These are phyloP conservation scores for Collybia nuda DNA, from an alignment of 768 basidiomycete species.

Conservation along the genomic window DNA sequence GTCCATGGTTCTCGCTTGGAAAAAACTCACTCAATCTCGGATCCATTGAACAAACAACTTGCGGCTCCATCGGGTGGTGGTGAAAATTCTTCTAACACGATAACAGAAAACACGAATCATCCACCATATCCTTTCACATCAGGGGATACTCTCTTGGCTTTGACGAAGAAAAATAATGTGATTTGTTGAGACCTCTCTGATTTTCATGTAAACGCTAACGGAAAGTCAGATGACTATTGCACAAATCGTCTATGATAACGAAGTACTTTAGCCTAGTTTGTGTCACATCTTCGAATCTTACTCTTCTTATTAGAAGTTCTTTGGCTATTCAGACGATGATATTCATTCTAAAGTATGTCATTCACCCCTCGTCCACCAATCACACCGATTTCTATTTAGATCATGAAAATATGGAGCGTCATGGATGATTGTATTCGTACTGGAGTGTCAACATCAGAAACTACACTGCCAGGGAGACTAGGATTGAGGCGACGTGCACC, in stretches of 20 bases:
- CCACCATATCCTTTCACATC: conserved; percentile 86
- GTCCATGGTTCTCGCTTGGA: conserved; percentile 82
- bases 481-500: conserved; percentile 81
- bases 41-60: conserved; percentile 23
- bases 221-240: conserved; percentile 80
- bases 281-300: background rate
- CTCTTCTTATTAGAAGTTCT: conserved; percentile 41
- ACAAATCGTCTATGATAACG: conserved; percentile 92
- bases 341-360: conserved; percentile 65
- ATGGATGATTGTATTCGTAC: conserved; percentile 92
- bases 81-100: background rate
- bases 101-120: conserved; percentile 34
- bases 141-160: conserved; percentile 68
- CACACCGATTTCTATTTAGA: conserved; percentile 28
- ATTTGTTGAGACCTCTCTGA: conserved; percentile 25
- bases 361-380: conserved; percentile 4
- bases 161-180: conserved; percentile 82
- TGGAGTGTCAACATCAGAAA: conserved; percentile 80
- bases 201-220: background rate
- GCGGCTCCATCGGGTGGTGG: background rate
- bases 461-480: conserved; percentile 85
- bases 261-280: conserved; percentile 34
- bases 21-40: conserved; percentile 50
- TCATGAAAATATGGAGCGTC: conserved; percentile 80
- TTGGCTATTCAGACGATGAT: conserved; percentile 73